A percentile compares a stretch with the other conserved stretches of the same genome.
These are phyloP conservation scores for Ceratobasidium sp. DNA, from an alignment of 1,284 basidiomycete genomes.

Conservation along the genomic window DNA sequence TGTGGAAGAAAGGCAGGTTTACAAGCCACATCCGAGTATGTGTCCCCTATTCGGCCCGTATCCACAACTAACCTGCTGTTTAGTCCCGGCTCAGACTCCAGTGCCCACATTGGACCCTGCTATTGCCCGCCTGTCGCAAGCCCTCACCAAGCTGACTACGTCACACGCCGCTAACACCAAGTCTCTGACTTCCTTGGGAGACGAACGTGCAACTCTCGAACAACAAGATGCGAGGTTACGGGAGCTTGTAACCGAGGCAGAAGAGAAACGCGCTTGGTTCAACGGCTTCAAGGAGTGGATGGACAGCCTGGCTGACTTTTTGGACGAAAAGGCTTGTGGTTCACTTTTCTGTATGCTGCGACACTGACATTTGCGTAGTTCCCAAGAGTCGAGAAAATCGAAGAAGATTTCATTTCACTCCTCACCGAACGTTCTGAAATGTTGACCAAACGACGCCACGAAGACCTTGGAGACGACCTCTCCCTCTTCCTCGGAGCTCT, in stretches of 20 bases:
- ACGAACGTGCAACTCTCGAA: slow-evolving; percentile 78
- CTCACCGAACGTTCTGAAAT: slow-evolving; percentile 80
- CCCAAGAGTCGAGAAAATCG: slow-evolving; percentile 85
- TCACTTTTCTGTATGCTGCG: slow-evolving; percentile 10
- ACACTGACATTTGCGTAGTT: slow-evolving; percentile 63
- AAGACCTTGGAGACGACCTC: slow-evolving; percentile 87
- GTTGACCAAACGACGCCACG: slow-evolving; percentile 69
- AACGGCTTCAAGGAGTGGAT: slow-evolving; percentile 85
- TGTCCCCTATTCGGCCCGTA: slow-evolving; percentile 41
- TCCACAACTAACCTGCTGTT: slow-evolving; percentile 48
- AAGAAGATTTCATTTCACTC: slow-evolving; percentile 79
- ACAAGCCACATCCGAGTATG: slow-evolving; percentile 82
- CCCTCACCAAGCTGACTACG: slow-evolving; percentile 72
- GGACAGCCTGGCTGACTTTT: slow-evolving; percentile 85
- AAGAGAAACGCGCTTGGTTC: slow-evolving; percentile 89
- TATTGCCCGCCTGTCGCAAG: slow-evolving; percentile 67
- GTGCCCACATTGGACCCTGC: slow-evolving; percentile 69
- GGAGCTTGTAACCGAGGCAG: slow-evolving; percentile 79
- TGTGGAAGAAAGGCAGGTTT: slow-evolving; percentile 63
- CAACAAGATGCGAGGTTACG: slow-evolving; percentile 82
- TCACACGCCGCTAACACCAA: slow-evolving; percentile 76
- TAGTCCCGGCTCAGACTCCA: slow-evolving; percentile 70
- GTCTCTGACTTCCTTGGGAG: slow-evolving; percentile 68
- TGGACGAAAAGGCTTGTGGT: slow-evolving; percentile 85
- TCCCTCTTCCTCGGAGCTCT: slow-evolving; percentile 73